phyloP scores from a whole-genome alignment of 371 early-diverging fungal genomes.

The Mucor racemosus region DNA sequence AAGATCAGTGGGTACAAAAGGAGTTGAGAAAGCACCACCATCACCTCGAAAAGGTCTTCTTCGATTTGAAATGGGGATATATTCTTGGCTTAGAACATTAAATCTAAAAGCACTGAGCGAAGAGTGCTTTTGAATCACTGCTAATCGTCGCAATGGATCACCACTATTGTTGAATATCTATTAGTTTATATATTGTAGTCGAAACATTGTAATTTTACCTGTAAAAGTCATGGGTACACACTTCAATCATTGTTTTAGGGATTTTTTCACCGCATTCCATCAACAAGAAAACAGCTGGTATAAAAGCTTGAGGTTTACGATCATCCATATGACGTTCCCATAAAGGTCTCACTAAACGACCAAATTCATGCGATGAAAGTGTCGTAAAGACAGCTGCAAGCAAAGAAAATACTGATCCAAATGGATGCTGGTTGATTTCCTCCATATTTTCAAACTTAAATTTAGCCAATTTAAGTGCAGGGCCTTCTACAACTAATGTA shows the following conservation, averaged over 20 bases:
- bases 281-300: constrained; percentile 62
- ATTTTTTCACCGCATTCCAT: constrained; percentile 68
- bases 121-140: constrained; percentile 50
- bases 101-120: constrained; percentile 58
- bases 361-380: constrained; percentile 51
- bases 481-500: background rate
- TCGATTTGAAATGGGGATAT: constrained; percentile 53
- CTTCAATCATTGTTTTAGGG: constrained; percentile 50
- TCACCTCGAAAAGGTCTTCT: constrained; percentile 63
- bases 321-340: constrained; percentile 63
- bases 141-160: constrained; percentile 52
- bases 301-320: constrained; percentile 47
- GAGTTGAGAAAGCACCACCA: constrained; percentile 56
- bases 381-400: constrained; percentile 63
- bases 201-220: constrained; percentile 32
- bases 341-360: constrained; percentile 47
- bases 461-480: constrained; percentile 35
- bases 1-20: constrained; percentile 65
- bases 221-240: constrained; percentile 50
- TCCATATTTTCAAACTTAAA: constrained; percentile 47
- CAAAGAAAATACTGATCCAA: constrained; percentile 58
- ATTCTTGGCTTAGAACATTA: constrained; percentile 58
- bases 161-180: constrained; percentile 29
- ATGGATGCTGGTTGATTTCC: constrained; percentile 56
- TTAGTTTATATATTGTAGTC: too few relatives aligned